Conservation (phyloP, 1,284 basidiomycete species). For the Sanghuangporus baumii region DNA sequence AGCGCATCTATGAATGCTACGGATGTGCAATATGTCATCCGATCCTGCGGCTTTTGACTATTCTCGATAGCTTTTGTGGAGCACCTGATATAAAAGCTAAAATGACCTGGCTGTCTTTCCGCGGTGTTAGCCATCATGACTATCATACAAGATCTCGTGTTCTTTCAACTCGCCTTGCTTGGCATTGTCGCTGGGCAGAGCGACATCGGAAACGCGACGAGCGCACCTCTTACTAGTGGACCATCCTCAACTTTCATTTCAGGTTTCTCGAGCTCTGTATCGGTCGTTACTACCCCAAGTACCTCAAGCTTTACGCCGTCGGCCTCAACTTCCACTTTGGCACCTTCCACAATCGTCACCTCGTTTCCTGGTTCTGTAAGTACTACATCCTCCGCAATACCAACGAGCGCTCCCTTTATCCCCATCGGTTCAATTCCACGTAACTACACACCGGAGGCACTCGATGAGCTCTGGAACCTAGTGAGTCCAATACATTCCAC, state of each 20-base stretch:
- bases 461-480: conserved; percentile 38
- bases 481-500: conserved; percentile 24
- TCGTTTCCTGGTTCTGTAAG: not conserved
- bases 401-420: conserved; percentile 26
- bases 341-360: not conserved
- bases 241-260: not conserved
- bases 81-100: not conserved
- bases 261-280: conserved; percentile 2
- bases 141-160: not conserved
- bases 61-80: not conserved
- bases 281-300: not conserved
- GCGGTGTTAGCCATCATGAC: not conserved
- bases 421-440: conserved; percentile 34
- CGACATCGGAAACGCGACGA: not conserved
- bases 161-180: not conserved
- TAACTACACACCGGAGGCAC: conserved; percentile 34
- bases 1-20: not conserved
- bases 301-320: conserved; percentile 9
- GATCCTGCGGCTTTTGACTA: not conserved
- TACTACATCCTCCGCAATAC: not conserved
- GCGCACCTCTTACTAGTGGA: not conserved
- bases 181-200: not conserved
- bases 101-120: not conserved
- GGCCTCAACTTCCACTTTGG: not conserved
- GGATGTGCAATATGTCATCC: not conserved